Conservation (phyloP, 257 asterid species). For the Gentiana dahurica region DNA sequence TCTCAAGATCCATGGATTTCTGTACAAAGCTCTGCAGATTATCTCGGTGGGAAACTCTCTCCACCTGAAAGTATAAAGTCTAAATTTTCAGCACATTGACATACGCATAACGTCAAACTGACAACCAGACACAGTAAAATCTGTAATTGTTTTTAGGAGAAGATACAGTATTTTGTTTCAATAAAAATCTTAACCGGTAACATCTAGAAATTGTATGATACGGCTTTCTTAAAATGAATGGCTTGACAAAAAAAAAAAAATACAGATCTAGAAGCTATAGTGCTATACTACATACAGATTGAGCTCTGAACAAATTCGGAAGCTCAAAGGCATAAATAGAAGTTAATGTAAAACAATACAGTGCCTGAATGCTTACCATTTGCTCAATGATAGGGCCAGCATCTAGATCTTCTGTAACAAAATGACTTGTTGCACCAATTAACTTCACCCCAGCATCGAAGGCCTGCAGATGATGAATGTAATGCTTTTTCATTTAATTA, state of each 20-base stretch:
- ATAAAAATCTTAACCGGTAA: neutral
- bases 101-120: too few relatives aligned
- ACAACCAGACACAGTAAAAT: too few relatives aligned
- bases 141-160: too few relatives aligned
- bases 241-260: neutral
- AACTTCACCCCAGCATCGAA: slow-evolving; percentile 92
- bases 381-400: slow-evolving; percentile 95
- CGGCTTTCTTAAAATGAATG: neutral
- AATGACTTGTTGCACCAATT: slow-evolving; percentile 94
- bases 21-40: slow-evolving; percentile 61
- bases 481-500: slow-evolving; percentile 7
- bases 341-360: slow-evolving; percentile 2
- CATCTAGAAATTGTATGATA: neutral
- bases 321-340: neutral
- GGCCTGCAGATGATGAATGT: slow-evolving; percentile 38
- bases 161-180: too few relatives aligned
- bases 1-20: slow-evolving; percentile 88
- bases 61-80: slow-evolving; percentile 50
- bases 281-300: neutral
- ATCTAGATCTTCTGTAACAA: slow-evolving; percentile 88
- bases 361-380: slow-evolving; percentile 44
- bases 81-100: neutral
- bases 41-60: slow-evolving; percentile 89
- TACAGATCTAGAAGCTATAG: slow-evolving; percentile 1
- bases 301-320: neutral